Evolutionary conservation across 2,329 filamentous ascomycete genomes (phyloP), one percentile per base, ranked within the genome.

Genomic region (Aspergillus fumigatiaffinis): DNA sequence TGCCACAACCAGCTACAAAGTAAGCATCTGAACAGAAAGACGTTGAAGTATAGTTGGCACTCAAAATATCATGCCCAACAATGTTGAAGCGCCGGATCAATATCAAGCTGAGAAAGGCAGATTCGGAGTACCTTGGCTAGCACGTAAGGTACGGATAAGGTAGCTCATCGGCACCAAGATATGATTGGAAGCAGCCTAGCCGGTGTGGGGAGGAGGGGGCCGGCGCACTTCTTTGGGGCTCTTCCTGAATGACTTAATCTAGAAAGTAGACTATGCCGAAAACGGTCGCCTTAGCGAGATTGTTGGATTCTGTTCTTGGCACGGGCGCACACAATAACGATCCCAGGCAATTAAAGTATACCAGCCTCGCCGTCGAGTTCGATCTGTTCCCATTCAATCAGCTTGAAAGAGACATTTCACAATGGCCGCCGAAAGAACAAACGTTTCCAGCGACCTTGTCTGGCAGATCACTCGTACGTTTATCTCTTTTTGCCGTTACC

Each of bases 401-500:
- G 63, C 61, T 64, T 58, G 48, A 62, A 62, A 64, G 50, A 66
- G 51, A 62, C 56, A 54, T 25, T 63, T 67, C 66, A 76, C 57
- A 66, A 77, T 77, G 75, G 69, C 76, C 65, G 67, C 72, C 72
- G 70, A 77, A 74, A 83, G 85, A 78, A 79, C 87, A 72, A 91
- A 92, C 83, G 84, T 96, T 76, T 95, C 92, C 78, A 80, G 87
- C 76, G 92, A 97, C 82, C 85, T 97, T 72, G 82, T 96, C 84
- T 97, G 93, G 93, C 89, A 93, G 86, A 82, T 95, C 79, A 87
- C 88, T 84, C 91, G 92, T 97, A 87, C 80, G 92, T 92, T 65
- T 60, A 60, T 51, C 60, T 52, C 46, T 52, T 54, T 47, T 52
- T 51, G 14, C 52, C 35, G 48, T 7, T 17, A 7, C 48, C 21